Conservation (phyloP, 2,329 filamentous ascomycete species). For the Zasmidium cellare region DNA sequence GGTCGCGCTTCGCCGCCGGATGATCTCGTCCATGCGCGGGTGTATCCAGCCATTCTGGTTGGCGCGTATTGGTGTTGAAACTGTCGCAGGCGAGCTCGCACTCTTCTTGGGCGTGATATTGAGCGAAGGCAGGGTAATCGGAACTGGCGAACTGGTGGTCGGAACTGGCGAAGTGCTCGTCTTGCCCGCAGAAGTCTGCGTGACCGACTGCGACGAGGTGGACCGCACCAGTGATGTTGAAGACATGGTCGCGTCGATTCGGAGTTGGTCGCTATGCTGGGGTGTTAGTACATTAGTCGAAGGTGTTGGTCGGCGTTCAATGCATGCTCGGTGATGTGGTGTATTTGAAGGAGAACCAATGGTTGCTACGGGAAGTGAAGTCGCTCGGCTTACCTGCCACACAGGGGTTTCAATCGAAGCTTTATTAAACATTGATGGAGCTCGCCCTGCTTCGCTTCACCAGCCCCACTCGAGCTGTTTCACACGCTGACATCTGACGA, state of each 20-base stretch:
- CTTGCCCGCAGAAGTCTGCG: slow-evolving; percentile 14
- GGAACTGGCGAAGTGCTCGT: slow-evolving; percentile 9
- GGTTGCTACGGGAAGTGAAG: slow-evolving; percentile 3
- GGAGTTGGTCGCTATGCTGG: slow-evolving; percentile 1
- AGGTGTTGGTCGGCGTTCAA: not conserved
- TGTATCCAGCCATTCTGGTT: slow-evolving; percentile 78
- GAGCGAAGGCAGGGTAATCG: slow-evolving; percentile 16
- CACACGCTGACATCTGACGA: not conserved
- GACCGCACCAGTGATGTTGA: slow-evolving; percentile 22
- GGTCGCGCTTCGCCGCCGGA: slow-evolving; percentile 72
- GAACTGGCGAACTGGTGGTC: not conserved
- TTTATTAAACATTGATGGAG: not conserved
- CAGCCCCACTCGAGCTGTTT: not conserved
- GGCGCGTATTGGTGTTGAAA: slow-evolving; percentile 25
- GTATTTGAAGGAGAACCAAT: not conserved
- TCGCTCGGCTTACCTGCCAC: not conserved
- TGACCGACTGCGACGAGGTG: slow-evolving; percentile 13
- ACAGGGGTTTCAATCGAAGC: not conserved
- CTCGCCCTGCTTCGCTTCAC: too few species aligned
- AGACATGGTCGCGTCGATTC: slow-evolving; percentile 22
- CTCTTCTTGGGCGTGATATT: slow-evolving; percentile 14
- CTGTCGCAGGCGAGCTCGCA: slow-evolving; percentile 14
- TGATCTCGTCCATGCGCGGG: slow-evolving; percentile 84
- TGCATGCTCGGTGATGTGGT: not conserved
- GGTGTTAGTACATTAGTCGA: slow-evolving; percentile 9